phyloP scores from a whole-genome alignment of 2,329 filamentous ascomycete genomes.

The Laburnicola sp. region DNA sequence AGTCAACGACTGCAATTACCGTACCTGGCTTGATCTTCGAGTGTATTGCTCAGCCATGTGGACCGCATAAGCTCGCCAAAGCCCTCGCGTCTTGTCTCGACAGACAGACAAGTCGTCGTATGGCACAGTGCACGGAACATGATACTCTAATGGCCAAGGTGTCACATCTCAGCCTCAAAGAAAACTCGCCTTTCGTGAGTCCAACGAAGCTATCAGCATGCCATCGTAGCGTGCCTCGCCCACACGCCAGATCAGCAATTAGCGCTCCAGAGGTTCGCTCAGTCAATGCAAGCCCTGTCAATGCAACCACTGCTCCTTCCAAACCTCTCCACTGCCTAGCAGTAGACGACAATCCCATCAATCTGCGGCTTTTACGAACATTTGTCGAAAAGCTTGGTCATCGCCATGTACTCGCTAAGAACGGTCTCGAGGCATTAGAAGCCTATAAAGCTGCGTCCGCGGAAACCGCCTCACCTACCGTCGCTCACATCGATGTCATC shows the following conservation, averaged over 20 bases:
- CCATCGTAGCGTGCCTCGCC: conserved; percentile 21
- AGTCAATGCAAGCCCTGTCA: conserved; percentile 18
- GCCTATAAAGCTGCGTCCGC: conserved; percentile 32
- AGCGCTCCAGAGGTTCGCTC: conserved; percentile 40
- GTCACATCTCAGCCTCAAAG: conserved; percentile 31
- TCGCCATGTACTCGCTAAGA: conserved; percentile 36
- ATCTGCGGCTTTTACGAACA: conserved; percentile 42
- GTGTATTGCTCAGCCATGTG: conserved; percentile 42
- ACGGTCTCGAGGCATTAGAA: conserved; percentile 44
- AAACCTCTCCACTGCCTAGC: conserved; percentile 39
- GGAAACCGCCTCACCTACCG: no score
- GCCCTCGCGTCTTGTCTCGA: conserved; percentile 40
- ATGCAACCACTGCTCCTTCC: conserved; percentile 21
- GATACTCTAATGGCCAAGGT: conserved; percentile 22
- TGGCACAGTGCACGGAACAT: conserved; percentile 14
- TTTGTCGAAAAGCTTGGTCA: conserved; percentile 43
- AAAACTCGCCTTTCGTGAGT: conserved; percentile 25
- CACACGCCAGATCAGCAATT: conserved; percentile 30
- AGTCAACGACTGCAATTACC: conserved; percentile 41
- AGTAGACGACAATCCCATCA: conserved; percentile 48
- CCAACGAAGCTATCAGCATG: conserved; percentile 10
- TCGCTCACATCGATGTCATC: conserved; percentile 39
- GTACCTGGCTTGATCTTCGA: conserved; percentile 41
- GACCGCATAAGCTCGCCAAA: conserved; percentile 45
- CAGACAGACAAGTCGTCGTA: conserved; percentile 29